Evolutionary conservation across 1,139 yeast species (phyloP).

Genomic region (Suhomyces chickasaworum): DNA sequence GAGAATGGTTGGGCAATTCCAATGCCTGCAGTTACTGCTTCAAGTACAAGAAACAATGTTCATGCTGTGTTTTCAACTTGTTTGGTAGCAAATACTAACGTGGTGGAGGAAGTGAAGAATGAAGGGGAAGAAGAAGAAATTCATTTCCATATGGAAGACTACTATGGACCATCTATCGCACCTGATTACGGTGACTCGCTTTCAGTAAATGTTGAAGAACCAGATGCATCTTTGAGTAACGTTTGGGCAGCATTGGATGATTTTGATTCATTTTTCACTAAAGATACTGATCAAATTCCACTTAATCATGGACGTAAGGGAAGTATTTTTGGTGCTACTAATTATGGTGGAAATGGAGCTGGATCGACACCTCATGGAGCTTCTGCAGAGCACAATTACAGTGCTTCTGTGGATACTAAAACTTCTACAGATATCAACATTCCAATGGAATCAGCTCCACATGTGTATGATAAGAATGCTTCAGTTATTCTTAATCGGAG

Average conservation of each 20-base stretch:
- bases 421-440: slow-evolving; percentile 40
- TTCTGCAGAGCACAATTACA: slow-evolving; percentile 38
- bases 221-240: slow-evolving; percentile 79
- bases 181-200: slow-evolving; percentile 36
- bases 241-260: slow-evolving; percentile 98
- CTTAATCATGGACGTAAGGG: slow-evolving; percentile 12
- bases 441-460: slow-evolving; percentile 73
- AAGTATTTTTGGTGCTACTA: slow-evolving; percentile 9
- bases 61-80: slow-evolving; percentile 95
- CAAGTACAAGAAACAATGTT: slow-evolving; percentile 86
- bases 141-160: slow-evolving; percentile 70
- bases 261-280: slow-evolving; percentile 88
- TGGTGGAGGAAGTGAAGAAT: slow-evolving; percentile 28
- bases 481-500: slow-evolving; percentile 73
- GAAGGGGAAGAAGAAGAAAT: slow-evolving; percentile 44
- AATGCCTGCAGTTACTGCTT: slow-evolving; percentile 88
- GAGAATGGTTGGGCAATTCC: slow-evolving; percentile 99
- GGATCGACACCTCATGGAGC: background rate
- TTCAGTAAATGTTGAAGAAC: slow-evolving; percentile 55
- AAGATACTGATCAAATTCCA: slow-evolving; percentile 47
- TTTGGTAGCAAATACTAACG: slow-evolving; percentile 34
- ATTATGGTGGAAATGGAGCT: slow-evolving; percentile 5
- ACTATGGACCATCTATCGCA: slow-evolving; percentile 39
- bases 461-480: slow-evolving; percentile 76
- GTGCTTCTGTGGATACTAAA: slow-evolving; percentile 54